Base-by-base conservation (phyloP, 2,329 filamentous ascomycete genomes). In the Talaromyces rugulosus region DNA sequence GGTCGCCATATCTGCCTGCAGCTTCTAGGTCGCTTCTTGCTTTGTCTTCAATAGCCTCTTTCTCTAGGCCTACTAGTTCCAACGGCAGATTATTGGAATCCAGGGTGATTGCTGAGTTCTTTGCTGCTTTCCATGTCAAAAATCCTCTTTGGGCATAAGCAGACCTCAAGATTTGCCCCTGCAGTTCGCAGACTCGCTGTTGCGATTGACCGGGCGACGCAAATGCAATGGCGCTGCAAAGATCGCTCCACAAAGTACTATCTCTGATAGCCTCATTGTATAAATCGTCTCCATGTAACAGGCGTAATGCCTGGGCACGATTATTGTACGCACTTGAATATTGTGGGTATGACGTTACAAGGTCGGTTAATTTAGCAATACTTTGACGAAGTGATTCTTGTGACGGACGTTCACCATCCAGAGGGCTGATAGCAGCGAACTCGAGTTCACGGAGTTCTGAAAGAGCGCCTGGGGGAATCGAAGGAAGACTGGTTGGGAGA, bases 1-100 rank as follows among this genome's bases (percentile, higher is more conserved):
- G 56, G 28, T 58, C 56, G 16, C 56, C 56, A 23, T 58, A 58
- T 58, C 56, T 58, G 23, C 56, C 56, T 30, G 56, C 56, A 8
- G 18, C 44, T 47, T 47, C 44, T 47, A 47, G 44, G 18, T 47
- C 44, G 44, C 8, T 47, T 47, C 44, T 47, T 5, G 44, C 44
- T 27, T 27, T 47, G 18, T 47, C 44, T 47, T 47, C 44, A 14
- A 47, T 47, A 47, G 44, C 44, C 44, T 47, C 44, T 27, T 27
- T 27, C 11, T 27, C 44, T 27, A 47, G 18, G 18, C 11, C 23
- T 23, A 8, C 4, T 47, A 47, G 8, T 47, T 27, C 44, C 3
- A 9, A 18, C 18, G 44, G 44, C 44, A 47, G 23, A 12, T 47
- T 47, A 47, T 27, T 47, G 3, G 18, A 47, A 47, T 5, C 9